Evolutionary conservation across 2,329 filamentous ascomycete species (phyloP).

Genomic region (Penicillium sp.): DNA sequence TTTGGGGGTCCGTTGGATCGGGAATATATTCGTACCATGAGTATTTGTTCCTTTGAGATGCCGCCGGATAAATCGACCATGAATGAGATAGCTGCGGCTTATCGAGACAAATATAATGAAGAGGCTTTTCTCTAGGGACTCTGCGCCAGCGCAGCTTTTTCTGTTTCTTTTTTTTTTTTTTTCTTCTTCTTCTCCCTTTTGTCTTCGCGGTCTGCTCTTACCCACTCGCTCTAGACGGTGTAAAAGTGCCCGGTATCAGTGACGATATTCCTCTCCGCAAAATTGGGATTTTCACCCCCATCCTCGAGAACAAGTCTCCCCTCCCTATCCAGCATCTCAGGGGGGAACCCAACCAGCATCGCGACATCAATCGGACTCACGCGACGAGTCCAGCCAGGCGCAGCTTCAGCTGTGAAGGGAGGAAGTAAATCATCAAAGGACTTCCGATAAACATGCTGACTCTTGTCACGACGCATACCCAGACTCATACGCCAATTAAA

Average conservation of each 20-base stretch:
- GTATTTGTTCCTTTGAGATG: conserved; percentile 33
- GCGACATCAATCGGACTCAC: conserved; percentile 22
- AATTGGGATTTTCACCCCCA: conserved; percentile 22
- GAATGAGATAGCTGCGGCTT: conserved; percentile 33
- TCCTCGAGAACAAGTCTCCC: conserved; percentile 28
- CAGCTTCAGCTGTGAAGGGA: conserved; percentile 24
- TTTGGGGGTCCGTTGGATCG: conserved; percentile 28
- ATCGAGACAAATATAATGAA: conserved; percentile 30
- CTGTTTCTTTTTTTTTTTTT: not conserved
- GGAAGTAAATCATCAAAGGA: conserved; percentile 24
- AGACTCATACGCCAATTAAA: conserved; percentile 34
- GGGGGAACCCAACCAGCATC: conserved; percentile 14
- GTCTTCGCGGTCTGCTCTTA: too few species aligned
- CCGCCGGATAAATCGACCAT: conserved; percentile 34
- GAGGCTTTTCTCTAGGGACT: conserved; percentile 23
- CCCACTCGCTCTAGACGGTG: conserved; percentile 24
- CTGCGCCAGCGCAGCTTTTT: not conserved
- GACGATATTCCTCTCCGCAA: conserved; percentile 30
- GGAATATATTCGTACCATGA: conserved; percentile 33
- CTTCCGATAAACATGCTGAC: conserved; percentile 31
- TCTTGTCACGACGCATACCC: conserved; percentile 26
- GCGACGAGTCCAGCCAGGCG: conserved; percentile 23
- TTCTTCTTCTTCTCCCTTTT: not conserved
- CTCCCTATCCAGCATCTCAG: conserved; percentile 13
- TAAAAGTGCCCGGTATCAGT: conserved; percentile 33